These are phyloP conservation scores for Bauhinia variegata DNA, from an alignment of 306 rosid species.

Conservation along the genomic window DNA sequence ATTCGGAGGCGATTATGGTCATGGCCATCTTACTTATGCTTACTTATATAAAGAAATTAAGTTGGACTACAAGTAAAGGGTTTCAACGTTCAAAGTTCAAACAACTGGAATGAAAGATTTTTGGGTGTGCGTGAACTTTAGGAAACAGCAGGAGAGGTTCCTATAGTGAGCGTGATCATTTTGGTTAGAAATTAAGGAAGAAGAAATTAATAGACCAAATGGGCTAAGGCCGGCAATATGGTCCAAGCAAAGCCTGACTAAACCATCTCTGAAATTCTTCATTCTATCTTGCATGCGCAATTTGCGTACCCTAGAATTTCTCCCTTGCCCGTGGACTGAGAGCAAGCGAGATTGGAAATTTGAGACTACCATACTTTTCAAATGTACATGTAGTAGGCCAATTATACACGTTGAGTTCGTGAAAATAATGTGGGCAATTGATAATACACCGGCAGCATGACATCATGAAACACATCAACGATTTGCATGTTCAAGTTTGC, in stretches of 20 bases:
- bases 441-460: neutral
- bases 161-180: neutral
- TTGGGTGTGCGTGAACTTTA: neutral
- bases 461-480: too few species aligned
- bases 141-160: slow-evolving; percentile 27
- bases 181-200: slow-evolving; percentile 15
- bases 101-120: slow-evolving; percentile 1
- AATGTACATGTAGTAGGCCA: neutral
- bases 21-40: neutral
- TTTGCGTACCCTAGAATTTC: too few species aligned
- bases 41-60: neutral
- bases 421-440: neutral
- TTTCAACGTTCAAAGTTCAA: slow-evolving; percentile 15
- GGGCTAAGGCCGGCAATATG: too few species aligned
- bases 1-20: neutral
- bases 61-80: neutral
- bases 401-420: slow-evolving; percentile 12
- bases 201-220: too few species aligned
- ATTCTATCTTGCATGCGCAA: too few species aligned
- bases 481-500: neutral
- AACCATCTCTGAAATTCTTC: neutral
- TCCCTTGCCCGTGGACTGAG: neutral
- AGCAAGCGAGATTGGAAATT: neutral
- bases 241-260: slow-evolving; percentile 26
- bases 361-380: slow-evolving; percentile 27